A percentile compares a stretch with the other conserved stretches of the same genome.
Evolutionary conservation across 208 protist species (phyloP).

Genomic region (Acanthamoeba polyphaga): DNA sequence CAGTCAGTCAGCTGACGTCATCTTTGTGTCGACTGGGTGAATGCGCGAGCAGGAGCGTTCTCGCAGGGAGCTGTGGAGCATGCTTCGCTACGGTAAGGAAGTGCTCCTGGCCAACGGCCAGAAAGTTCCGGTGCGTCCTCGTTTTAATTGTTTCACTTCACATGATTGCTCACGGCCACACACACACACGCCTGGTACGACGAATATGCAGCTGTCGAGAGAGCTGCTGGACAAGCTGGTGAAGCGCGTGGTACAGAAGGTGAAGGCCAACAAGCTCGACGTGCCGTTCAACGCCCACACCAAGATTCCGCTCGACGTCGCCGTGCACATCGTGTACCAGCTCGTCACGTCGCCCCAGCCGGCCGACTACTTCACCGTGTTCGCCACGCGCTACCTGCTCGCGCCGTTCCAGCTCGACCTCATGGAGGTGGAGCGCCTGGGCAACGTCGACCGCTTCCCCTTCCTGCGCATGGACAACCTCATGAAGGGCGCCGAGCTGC

Average conservation of each 20-base stretch:
- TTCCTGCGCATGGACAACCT: slow-evolving; percentile 67
- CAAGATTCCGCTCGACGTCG: slow-evolving; percentile 54
- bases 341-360: slow-evolving; percentile 51
- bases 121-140: background rate
- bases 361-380: slow-evolving; percentile 63
- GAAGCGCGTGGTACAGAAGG: slow-evolving; percentile 34
- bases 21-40: too few species aligned
- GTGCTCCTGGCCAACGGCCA: slow-evolving; percentile 13
- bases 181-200: too few species aligned
- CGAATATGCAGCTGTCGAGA: background rate
- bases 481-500: slow-evolving; percentile 34
- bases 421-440: slow-evolving; percentile 48
- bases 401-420: slow-evolving; percentile 21
- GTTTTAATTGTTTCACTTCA: background rate
- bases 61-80: slow-evolving; percentile 47
- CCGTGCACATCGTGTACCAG: background rate
- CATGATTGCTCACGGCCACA: background rate
- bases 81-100: slow-evolving; percentile 41
- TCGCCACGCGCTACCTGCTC: slow-evolving; percentile 28
- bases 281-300: slow-evolving; percentile 42
- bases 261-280: slow-evolving; percentile 36
- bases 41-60: slow-evolving; percentile 11
- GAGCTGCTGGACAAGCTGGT: slow-evolving; percentile 41
- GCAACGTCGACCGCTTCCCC: slow-evolving; percentile 48
- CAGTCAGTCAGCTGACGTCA: too few species aligned